Evolutionary conservation across 2,329 filamentous ascomycete species (phyloP), one percentile per base, ranked within the genome.

Genomic region (Aspergillus sp.): DNA sequence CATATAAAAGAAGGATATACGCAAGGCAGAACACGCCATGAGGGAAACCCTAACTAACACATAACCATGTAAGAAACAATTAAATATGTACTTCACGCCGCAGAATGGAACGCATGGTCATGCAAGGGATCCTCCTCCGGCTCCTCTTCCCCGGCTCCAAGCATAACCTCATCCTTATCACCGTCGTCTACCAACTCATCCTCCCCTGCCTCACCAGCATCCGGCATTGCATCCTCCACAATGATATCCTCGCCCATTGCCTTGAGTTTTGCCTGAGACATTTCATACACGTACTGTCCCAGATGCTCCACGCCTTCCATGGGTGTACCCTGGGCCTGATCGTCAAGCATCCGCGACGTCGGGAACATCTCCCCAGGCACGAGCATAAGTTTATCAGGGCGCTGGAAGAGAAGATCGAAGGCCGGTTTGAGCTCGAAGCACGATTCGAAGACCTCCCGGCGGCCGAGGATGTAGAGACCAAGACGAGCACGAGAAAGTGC

Each of bases 241-340:
- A 60, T 55, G 7, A 69, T 64, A 28, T 63, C 59, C 41, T 65
- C 69, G 53, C 75, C 80, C 58, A 82, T 59, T 40, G 74, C 74
- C 59, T 80, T 76, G 1, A 83, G 66, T 66, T 83, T 85, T 5
- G 81, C 81, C 60, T 85, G 80, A 3, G 89, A 94, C 88, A 98
- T 98, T 67, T 98, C 88, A 64, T 81, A 95, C 26, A 98, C 91
- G 66, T 96, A 98, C 69, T 95, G 86, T 0, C 93, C 93, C 33
- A 98, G 68, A 71, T 98, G 93, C 72, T 98, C 91, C 1, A 97
- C 83, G 32, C 86, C 81, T 58, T 91, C 86, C 87, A 98, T 97
- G 19, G 81, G 75, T 1, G 82, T 83, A n/a, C 68, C 69, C 38
- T 67, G 71, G 5, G 72, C 62, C 5, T 74, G 72, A 12, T 74